Evolutionary conservation across 345 rosid genomes (phyloP).

Genomic region (Ceriops tagal): DNA sequence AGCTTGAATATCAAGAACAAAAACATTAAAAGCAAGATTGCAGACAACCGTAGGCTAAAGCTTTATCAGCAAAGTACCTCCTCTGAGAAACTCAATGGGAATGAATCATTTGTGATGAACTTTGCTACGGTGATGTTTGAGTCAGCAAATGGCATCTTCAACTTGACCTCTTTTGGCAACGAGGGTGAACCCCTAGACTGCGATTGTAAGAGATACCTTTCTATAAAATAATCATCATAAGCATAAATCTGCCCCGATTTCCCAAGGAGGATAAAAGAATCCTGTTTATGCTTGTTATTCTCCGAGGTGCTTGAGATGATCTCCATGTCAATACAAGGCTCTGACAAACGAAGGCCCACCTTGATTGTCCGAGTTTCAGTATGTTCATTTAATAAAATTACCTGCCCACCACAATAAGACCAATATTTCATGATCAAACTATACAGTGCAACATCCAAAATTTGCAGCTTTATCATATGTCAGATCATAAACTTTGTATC

Average conservation of each 20-base stretch:
- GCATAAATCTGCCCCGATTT: slow-evolving; percentile 74
- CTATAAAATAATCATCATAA: slow-evolving; percentile 71
- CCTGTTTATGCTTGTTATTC: slow-evolving; percentile 58
- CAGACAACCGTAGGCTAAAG: not conserved
- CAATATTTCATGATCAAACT: not conserved
- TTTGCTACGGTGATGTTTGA: slow-evolving; percentile 60
- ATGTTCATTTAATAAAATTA: slow-evolving; percentile 66
- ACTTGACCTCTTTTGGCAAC: slow-evolving; percentile 60
- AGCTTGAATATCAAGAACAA: not conserved
- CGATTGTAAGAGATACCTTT: slow-evolving; percentile 73
- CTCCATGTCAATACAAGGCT: slow-evolving; percentile 75
- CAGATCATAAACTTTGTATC: not conserved
- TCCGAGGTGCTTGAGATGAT: slow-evolving; percentile 51
- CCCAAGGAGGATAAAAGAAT: slow-evolving; percentile 57
- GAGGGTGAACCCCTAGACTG: slow-evolving; percentile 75
- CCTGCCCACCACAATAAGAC: slow-evolving; percentile 35
- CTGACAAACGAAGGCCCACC: slow-evolving; percentile 68
- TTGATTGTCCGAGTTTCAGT: slow-evolving; percentile 72
- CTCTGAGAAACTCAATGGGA: slow-evolving; percentile 40
- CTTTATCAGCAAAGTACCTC: slow-evolving; percentile 45
- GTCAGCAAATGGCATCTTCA: slow-evolving; percentile 63
- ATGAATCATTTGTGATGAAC: slow-evolving; percentile 47
- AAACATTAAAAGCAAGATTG: not conserved
- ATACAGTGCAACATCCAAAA: too few relatives aligned
- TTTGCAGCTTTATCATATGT: too few relatives aligned